A percentile compares a stretch with the other conserved stretches of the same genome.
These are phyloP conservation scores for Exophiala lecanii-corni DNA, from an alignment of 2,329 filamentous ascomycete species.

Conservation along the genomic window DNA sequence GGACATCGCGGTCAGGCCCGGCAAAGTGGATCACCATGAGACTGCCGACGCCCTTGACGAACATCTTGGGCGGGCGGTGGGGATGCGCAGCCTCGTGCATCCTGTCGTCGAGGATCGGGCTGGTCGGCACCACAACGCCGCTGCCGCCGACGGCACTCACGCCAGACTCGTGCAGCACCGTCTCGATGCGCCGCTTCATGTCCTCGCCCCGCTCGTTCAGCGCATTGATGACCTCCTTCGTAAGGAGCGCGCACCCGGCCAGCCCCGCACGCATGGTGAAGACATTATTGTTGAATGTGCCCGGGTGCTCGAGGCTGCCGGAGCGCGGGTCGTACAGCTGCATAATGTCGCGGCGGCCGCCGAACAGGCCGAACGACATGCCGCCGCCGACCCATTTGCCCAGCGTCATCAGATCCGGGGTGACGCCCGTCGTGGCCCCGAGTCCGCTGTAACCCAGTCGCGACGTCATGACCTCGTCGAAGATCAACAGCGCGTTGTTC, in stretches of 20 bases:
- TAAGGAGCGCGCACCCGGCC: conserved; percentile 31
- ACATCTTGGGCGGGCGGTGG: conserved; percentile 26
- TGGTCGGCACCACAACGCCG: conserved; percentile 5
- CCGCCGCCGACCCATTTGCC: conserved; percentile 66
- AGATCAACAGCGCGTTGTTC: conserved; percentile 56
- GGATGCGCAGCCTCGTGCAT: conserved; percentile 10
- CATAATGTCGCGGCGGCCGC: conserved; percentile 58
- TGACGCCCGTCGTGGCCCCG: conserved; percentile 35
- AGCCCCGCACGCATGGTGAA: conserved; percentile 56
- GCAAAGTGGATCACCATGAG: conserved; percentile 30
- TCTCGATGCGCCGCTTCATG: conserved; percentile 24
- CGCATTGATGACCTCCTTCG: conserved; percentile 18
- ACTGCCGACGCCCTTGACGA: conserved; percentile 31
- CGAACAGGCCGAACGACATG: conserved; percentile 63
- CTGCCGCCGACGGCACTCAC: conserved; percentile 7
- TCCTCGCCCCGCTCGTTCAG: conserved; percentile 30
- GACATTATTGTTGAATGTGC: conserved; percentile 66
- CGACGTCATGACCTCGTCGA: conserved; percentile 70
- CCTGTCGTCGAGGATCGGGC: conserved; percentile 9
- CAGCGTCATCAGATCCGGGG: conserved; percentile 59
- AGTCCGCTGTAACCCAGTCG: conserved; percentile 52
- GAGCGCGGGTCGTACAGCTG: conserved; percentile 48
- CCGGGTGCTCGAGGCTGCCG: conserved; percentile 50
- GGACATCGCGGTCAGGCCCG: conserved; percentile 17
- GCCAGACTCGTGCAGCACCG: conserved; percentile 14